Evolutionary conservation across 805 yeast species (phyloP), one percentile per base, ranked within the genome.

Genomic region (Metschnikowia aberdeeniae): DNA sequence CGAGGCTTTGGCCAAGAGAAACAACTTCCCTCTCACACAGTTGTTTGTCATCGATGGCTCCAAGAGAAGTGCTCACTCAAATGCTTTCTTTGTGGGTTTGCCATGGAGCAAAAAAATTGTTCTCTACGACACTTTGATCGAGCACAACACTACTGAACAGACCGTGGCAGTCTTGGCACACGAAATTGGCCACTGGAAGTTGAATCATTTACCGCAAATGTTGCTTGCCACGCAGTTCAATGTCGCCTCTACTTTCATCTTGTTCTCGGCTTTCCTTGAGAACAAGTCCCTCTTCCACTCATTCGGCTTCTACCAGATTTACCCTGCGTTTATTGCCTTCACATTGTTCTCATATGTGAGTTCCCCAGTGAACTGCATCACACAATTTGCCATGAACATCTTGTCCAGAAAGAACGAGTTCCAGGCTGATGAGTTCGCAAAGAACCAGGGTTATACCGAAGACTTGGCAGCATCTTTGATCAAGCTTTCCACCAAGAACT

Each of bases 91-190:
- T 62, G 80, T 86, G 55, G 99, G 99, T 5, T 76, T 93, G 58
- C 99, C 99, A 34, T 92, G 97, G 92, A 83, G 89, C 46, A 93
- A 93, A 68, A 92, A 90, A 67, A 93, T 93, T 68, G 98, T 93
- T 42, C 77, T 93, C 36, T 93, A 75, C 62, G 99, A 93, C 58
- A 93, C 97, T 8, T 77, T 93, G 68, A 84, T 93, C 52, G 81
- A 86, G 50, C 84, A 87, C 47, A 82, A 89, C 29, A 68, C 89
- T 27, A 77, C 80, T 26, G 78, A 76, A 35, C 95, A 93, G 66
- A 87, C 89, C 34, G 88, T 89, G 42, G 97, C 98, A 42, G 96
- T 93, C 1, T 75, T 92, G 53, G 98, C 96, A n/a, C 99, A 93
- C 62, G 99, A 93, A 71, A 84, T 93, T 55, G 99, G 99, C 42